phyloP scores from a whole-genome alignment of 352 stramenopile genomes.

The Saprolegnia diclina region DNA sequence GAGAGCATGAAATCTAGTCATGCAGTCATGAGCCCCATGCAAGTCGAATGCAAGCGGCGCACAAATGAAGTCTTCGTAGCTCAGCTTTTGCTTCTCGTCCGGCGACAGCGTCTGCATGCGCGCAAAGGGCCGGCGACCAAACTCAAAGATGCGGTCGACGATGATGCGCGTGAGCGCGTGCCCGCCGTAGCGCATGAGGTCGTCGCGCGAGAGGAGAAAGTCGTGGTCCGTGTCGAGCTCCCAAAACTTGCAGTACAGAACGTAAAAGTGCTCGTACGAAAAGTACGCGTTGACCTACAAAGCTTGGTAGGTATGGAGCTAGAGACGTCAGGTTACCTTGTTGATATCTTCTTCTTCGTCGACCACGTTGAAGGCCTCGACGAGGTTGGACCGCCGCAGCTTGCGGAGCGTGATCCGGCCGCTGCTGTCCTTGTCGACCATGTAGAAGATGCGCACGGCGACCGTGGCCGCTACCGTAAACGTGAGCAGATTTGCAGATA shows the following conservation, averaged over 20 bases:
- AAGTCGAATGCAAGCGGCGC: too few relatives aligned
- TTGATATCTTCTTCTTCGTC: slow-evolving; percentile 99
- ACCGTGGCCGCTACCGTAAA: slow-evolving; percentile 88
- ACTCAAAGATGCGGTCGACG: slow-evolving; percentile 83
- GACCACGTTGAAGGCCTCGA: slow-evolving; percentile 93
- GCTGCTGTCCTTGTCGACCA: slow-evolving; percentile 90
- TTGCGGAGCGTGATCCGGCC: slow-evolving; percentile 94
- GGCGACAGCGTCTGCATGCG: slow-evolving; percentile 63
- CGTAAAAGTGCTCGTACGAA: slow-evolving; percentile 99
- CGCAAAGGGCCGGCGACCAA: slow-evolving; percentile 71
- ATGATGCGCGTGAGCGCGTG: slow-evolving; percentile 82
- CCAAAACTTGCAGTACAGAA: slow-evolving; percentile 99
- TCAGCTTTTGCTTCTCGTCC: slow-evolving; percentile 87
- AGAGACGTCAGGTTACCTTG: slow-evolving; percentile 64
- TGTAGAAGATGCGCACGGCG: slow-evolving; percentile 93
- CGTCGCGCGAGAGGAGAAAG: slow-evolving; percentile 74
- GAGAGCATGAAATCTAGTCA: slow-evolving; percentile 95
- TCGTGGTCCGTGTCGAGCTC: slow-evolving; percentile 95
- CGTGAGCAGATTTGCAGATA: neutral
- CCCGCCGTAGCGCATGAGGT: slow-evolving; percentile 77
- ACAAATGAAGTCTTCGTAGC: slow-evolving; percentile 90
- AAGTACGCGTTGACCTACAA: slow-evolving; percentile 92
- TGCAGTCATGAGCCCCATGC: neutral
- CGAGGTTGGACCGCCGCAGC: slow-evolving; percentile 90
- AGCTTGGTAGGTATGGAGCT: neutral